phyloP scores from a whole-genome alignment of 345 rosid genomes.

The Eutrema heterophyllum region DNA sequence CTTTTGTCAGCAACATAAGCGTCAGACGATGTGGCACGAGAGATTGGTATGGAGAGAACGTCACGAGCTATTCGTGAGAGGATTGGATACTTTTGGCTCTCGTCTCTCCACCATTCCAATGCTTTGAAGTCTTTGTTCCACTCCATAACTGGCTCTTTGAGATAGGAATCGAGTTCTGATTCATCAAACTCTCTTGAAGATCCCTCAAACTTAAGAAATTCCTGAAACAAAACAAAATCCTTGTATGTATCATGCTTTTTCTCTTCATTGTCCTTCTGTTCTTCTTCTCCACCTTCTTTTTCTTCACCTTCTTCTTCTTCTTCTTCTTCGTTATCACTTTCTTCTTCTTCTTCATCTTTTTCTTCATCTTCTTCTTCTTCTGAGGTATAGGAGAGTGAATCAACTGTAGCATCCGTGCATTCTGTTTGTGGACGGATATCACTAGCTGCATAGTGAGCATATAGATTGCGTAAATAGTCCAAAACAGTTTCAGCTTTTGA shows the following conservation, averaged over 20 bases:
- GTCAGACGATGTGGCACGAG: slow-evolving; percentile 3
- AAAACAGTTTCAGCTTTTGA: slow-evolving; percentile 51
- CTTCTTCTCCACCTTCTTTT: slow-evolving; percentile 21
- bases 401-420: slow-evolving; percentile 8
- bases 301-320: neutral
- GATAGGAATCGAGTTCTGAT: slow-evolving; percentile 66
- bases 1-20: slow-evolving; percentile 38
- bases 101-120: slow-evolving; percentile 73
- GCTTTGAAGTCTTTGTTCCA: slow-evolving; percentile 56
- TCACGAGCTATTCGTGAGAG: slow-evolving; percentile 78
- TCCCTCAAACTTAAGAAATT: slow-evolving; percentile 58
- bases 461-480: slow-evolving; percentile 59
- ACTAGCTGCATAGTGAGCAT: slow-evolving; percentile 36
- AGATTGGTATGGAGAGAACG: slow-evolving; percentile 58
- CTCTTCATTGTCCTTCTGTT: neutral
- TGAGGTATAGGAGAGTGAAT: neutral
- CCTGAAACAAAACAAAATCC: slow-evolving; percentile 44
- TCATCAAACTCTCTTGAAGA: slow-evolving; percentile 41
- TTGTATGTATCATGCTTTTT: slow-evolving; percentile 22
- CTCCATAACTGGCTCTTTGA: slow-evolving; percentile 64
- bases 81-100: slow-evolving; percentile 56
- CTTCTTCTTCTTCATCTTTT: neutral
- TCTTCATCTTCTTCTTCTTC: neutral
- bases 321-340: neutral
- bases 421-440: slow-evolving; percentile 24